A percentile compares a stretch with the other conserved stretches of the same genome.
These are phyloP conservation scores for Cardamine occulta DNA, from an alignment of 345 rosid genomes.

Conservation along the genomic window DNA sequence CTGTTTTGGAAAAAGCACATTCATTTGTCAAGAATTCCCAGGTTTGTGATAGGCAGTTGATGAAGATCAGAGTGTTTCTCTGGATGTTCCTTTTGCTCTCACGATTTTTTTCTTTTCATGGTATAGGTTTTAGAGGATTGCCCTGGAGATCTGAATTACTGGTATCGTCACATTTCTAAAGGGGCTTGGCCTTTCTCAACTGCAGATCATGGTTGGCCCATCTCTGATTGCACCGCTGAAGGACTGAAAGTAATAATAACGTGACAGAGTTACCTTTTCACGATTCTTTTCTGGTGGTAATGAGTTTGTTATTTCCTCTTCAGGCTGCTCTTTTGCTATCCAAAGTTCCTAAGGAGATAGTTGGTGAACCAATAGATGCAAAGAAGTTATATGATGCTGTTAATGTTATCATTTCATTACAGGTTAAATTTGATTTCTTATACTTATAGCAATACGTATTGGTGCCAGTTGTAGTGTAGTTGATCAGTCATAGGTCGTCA, in stretches of 20 bases:
- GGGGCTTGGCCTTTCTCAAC: slow-evolving; percentile 99
- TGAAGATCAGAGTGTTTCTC: slow-evolving; percentile 26
- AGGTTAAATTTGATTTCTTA: slow-evolving; percentile 54
- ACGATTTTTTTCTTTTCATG: slow-evolving; percentile 24
- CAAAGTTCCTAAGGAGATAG: slow-evolving; percentile 69
- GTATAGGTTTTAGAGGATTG: slow-evolving; percentile 80
- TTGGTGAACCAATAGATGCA: slow-evolving; percentile 76
- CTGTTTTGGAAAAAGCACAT: slow-evolving; percentile 73
- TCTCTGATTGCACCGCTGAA: slow-evolving; percentile 95
- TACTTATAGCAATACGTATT: slow-evolving; percentile 11
- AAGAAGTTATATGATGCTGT: slow-evolving; percentile 75
- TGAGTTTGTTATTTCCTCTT: slow-evolving; percentile 30
- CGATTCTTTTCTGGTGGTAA: slow-evolving; percentile 27
- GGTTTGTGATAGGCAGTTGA: slow-evolving; percentile 47
- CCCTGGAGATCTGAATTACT: slow-evolving; percentile 74
- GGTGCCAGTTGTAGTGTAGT: slow-evolving; percentile 10
- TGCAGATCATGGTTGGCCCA: slow-evolving; percentile 98
- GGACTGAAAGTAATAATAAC: slow-evolving; percentile 73
- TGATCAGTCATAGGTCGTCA: neutral
- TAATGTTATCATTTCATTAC: slow-evolving; percentile 84
- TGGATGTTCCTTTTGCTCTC: neutral
- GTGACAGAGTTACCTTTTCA: slow-evolving; percentile 13
- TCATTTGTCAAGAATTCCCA: slow-evolving; percentile 67
- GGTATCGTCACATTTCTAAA: slow-evolving; percentile 98
- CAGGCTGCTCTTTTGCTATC: slow-evolving; percentile 82